A percentile compares a stretch with the other conserved stretches of the same genome.
These are phyloP conservation scores for Xylaria sp. DNA, from an alignment of 2,329 filamentous ascomycete genomes.

Conservation along the genomic window DNA sequence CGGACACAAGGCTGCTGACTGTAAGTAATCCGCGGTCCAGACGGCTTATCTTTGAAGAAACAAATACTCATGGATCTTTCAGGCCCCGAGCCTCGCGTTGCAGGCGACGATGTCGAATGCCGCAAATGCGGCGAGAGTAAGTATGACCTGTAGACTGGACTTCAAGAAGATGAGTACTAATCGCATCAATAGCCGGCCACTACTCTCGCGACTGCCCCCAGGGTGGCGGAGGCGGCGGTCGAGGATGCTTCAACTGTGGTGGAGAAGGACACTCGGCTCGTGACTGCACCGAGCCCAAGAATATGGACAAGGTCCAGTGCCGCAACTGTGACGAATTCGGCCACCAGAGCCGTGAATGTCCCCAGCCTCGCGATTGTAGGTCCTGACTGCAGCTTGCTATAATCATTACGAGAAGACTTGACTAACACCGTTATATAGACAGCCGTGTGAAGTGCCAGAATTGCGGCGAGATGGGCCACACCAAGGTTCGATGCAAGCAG, in stretches of 20 bases:
- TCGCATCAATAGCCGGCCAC: constrained; percentile 47
- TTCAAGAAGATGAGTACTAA: constrained; percentile 11
- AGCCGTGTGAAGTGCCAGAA: constrained; percentile 55
- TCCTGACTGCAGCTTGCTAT: constrained; percentile 4
- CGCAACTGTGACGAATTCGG: constrained; percentile 53
- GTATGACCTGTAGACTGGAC: constrained; percentile 21
- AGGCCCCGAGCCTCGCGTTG: constrained; percentile 54
- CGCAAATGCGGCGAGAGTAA: constrained; percentile 59
- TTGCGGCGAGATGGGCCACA: constrained; percentile 47
- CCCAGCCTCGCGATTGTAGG: constrained; percentile 52
- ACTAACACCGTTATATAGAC: constrained; percentile 32
- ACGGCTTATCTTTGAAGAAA: constrained; percentile 10
- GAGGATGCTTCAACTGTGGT: constrained; percentile 58
- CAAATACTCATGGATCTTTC: constrained; percentile 15
- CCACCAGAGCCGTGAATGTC: constrained; percentile 45
- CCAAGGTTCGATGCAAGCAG: constrained; percentile 36
- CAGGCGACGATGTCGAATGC: constrained; percentile 56
- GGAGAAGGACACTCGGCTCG: constrained; percentile 53
- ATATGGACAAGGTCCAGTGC: constrained; percentile 42
- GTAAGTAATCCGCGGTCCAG: constrained; percentile 32
- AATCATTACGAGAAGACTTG: background rate
- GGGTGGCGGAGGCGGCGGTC: constrained; percentile 47
- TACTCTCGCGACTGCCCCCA: constrained; percentile 60
- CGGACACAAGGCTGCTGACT: constrained; percentile 48
- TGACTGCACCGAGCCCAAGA: constrained; percentile 45